Evolutionary conservation across 768 basidiomycete genomes (phyloP), one percentile per base, ranked within the genome.

Genomic region (Mycena vitilis): DNA sequence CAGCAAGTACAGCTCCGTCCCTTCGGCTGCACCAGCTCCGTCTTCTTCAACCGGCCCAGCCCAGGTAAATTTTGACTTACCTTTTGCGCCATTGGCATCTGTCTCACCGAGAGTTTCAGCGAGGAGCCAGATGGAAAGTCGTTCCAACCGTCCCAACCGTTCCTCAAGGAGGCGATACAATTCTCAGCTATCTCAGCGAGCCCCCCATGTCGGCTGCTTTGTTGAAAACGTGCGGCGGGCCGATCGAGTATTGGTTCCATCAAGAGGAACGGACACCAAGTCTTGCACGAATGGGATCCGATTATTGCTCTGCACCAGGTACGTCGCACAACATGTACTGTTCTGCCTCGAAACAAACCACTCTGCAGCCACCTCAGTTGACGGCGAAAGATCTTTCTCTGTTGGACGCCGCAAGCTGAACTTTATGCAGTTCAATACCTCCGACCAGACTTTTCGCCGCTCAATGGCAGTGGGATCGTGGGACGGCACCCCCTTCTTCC

Each of bases 301-400:
- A 52, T 16, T 52, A 12, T 34, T 52, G 51, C 51, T 52, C 51
- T 15, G 51, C 51, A 30, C 51, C 51, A 15, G 51, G 51, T 52
- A 25, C 34, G 51, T 52, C 25, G 40, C 10, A 40, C 18, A 1
- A 18, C 12, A 2, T 16, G 30, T 23, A 11, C 23, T 49, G 48
- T 30, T 30, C 6, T 52, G 23, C 25, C 30, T n/a, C 30, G 2
- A 30, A 30, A 30, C 2, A 30, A 30, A 30, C 15, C 40, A 40
- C 13, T 52, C 15, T 52, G 25, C 51, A 52, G 51, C 51, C 4
- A 52, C 51, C 4, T 52, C 51, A 16, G 51, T 52, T 9, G 51
- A 52, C 51, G 15, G 12, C 15, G 51, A 52, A 34, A 25, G 51
- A 4, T 52, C 51, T 1, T 52, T 52, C 15, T 52, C 51, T 13